A percentile compares a stretch with the other conserved stretches of the same genome.
These are phyloP conservation scores for Alternaria postmessia DNA, from an alignment of 2,329 filamentous ascomycete species.

Conservation along the genomic window DNA sequence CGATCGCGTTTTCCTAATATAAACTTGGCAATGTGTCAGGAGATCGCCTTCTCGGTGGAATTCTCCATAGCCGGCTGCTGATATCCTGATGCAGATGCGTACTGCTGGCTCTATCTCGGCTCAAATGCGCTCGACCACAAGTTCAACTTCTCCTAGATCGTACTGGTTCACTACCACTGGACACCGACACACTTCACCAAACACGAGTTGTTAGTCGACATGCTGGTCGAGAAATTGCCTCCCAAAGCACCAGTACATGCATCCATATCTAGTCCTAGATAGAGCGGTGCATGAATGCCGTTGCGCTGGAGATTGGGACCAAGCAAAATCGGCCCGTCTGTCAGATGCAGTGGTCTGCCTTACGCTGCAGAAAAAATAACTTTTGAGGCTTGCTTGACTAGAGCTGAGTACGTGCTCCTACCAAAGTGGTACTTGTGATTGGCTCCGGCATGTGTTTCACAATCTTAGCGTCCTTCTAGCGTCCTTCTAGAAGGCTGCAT, in stretches of 20 bases:
- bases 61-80: not conserved
- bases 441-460: constrained; percentile 37
- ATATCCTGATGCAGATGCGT: constrained; percentile 1
- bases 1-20: not conserved
- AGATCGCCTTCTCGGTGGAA: constrained; percentile 2
- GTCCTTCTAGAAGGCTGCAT: constrained; percentile 35
- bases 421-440: constrained; percentile 20
- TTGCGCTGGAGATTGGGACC: constrained; percentile 13
- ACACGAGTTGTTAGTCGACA: not conserved
- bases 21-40: not conserved
- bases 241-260: constrained; percentile 4
- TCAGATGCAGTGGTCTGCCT: constrained; percentile 11
- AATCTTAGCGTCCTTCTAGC: constrained; percentile 41
- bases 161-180: not conserved
- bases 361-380: constrained; percentile 9
- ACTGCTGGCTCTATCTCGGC: constrained; percentile 6
- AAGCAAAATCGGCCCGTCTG: constrained; percentile 15
- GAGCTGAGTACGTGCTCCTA: constrained; percentile 22
- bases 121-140: not conserved
- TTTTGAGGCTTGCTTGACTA: constrained; percentile 19
- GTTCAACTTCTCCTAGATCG: not conserved
- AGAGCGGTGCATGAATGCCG: constrained; percentile 13
- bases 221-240: constrained; percentile 12
- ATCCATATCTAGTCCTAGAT: constrained; percentile 9
- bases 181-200: not conserved